Evolutionary conservation across 2,329 filamentous ascomycete genomes (phyloP), one percentile per base, ranked within the genome.

Genomic region (Endothia cerciana): DNA sequence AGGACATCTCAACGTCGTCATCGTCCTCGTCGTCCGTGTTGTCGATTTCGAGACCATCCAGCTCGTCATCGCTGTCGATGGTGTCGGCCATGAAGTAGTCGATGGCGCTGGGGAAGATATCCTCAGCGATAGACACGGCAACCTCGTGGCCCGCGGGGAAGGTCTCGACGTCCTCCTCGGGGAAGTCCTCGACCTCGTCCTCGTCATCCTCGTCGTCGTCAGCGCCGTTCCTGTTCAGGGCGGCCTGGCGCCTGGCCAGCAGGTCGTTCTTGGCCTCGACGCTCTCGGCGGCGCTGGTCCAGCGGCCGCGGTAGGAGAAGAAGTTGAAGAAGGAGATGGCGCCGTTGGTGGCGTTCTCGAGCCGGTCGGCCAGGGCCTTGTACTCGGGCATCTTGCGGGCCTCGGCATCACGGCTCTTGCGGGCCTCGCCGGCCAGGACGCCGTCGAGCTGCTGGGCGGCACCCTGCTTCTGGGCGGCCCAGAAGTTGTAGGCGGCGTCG

Each of bases 291-390:
- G 85, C 86, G 56, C 81, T 84, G 68, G 91, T 81, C 72, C 84
- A 86, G 63, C 83, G 77, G 70, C 81, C 87, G 70, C 79, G 84
- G 77, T 87, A 92, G 15, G 84, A 87, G 75, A 92, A 92, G 82
- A 88, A 90, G 60, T 86, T 85, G 75, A 92, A 92, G 81, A 92
- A 91, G 76, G 85, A 88, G 45, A 83, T 72, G 11, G 82, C 82
- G 70, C 66, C 63, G 55, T 25, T 30, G 49, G 56, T 57, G 55
- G 56, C 56, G 10, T 57, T 73, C 64, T 84, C 83, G 38, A 87
- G 78, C 77, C 84, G 82, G 72, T 81, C 77, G 51, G 81, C 78
- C 63, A 90, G 76, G 53, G 80, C 78, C 73, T 85, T 81, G 74
- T 84, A 87, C 70, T 85, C 83, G 17, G 82, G 80, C 59, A 87